Conservation (phyloP, 179 eudicot genomes). For the Patellifolia procumbens region DNA sequence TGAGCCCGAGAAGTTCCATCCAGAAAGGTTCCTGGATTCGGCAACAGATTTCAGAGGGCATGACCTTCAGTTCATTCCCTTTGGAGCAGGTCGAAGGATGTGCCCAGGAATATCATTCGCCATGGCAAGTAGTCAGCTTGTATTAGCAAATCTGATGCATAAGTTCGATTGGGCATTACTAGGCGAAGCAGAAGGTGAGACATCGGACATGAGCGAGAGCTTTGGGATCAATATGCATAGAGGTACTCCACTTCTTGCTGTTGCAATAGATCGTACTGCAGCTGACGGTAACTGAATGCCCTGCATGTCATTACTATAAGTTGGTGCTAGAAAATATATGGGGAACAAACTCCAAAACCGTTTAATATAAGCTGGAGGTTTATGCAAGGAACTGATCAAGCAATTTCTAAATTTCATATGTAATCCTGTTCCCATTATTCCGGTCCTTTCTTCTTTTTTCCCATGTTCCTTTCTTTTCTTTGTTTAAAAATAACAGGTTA, state of each 20-base stretch:
- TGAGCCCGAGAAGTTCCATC: conserved; percentile 40
- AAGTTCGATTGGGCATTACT: conserved; percentile 34
- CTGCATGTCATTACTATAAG: not conserved
- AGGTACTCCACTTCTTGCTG: conserved; percentile 31
- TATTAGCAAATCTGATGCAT: conserved; percentile 28
- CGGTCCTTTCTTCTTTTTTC: not conserved
- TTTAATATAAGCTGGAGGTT: not conserved
- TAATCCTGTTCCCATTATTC: not conserved
- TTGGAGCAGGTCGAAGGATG: conserved; percentile 42
- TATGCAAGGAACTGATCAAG: not conserved
- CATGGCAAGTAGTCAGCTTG: conserved; percentile 26
- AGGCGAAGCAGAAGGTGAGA: conserved; percentile 15
- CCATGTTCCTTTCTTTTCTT: not conserved
- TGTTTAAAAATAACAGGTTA: not conserved
- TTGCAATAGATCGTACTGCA: conserved; percentile 5
- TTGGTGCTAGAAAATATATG: not conserved
- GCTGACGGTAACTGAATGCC: not conserved
- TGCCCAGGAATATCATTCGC: conserved; percentile 37
- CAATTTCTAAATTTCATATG: not conserved
- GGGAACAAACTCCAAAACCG: not conserved
- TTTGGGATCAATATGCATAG: conserved; percentile 26
- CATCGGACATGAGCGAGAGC: conserved; percentile 31
- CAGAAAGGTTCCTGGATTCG: conserved; percentile 37
- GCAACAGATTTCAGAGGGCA: conserved; percentile 39
- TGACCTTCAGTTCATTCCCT: conserved; percentile 41